phyloP scores from a whole-genome alignment of 2,329 filamentous ascomycete genomes.

The Alternaria angustiovoidea region DNA sequence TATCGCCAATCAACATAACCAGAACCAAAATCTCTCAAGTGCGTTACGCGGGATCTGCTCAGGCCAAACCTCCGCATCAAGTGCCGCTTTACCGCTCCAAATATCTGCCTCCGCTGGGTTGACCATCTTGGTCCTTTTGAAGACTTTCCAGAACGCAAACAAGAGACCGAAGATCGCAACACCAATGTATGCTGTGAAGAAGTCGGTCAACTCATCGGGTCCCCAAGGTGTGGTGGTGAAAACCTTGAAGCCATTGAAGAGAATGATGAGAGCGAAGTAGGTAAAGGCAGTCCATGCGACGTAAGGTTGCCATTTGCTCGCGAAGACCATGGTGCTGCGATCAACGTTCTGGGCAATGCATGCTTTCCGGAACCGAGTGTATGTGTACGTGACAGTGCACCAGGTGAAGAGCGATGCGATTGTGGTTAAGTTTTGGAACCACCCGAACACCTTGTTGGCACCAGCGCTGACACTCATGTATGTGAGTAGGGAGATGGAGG shows the following conservation, averaged over 20 bases:
- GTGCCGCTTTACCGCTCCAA: conserved; percentile 56
- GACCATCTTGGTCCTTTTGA: conserved; percentile 66
- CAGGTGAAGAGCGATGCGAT: conserved; percentile 64
- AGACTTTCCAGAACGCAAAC: conserved; percentile 71
- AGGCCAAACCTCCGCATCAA: conserved; percentile 57
- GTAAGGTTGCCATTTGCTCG: conserved; percentile 57
- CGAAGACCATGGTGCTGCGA: conserved; percentile 61
- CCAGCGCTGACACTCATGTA: conserved; percentile 60
- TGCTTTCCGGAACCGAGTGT: conserved; percentile 63
- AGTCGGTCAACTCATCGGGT: conserved; percentile 50
- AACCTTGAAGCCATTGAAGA: conserved; percentile 70
- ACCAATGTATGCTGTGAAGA: conserved; percentile 62
- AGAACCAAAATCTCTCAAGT: conserved; percentile 60
- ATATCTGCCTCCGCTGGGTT: conserved; percentile 55
- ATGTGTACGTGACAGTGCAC: conserved; percentile 64
- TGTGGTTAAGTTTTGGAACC: conserved; percentile 75
- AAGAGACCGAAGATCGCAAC: conserved; percentile 52
- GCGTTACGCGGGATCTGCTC: conserved; percentile 54
- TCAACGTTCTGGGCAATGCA: conserved; percentile 62
- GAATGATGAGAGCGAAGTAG: conserved; percentile 62
- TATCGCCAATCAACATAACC: conserved; percentile 50
- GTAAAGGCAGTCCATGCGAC: conserved; percentile 68
- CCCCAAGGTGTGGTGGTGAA: conserved; percentile 60
- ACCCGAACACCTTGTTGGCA: conserved; percentile 64
- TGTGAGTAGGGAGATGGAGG: conserved; percentile 56